Evolutionary conservation across 768 basidiomycete genomes (phyloP).

Genomic region (Clitopilus passeckerianus): DNA sequence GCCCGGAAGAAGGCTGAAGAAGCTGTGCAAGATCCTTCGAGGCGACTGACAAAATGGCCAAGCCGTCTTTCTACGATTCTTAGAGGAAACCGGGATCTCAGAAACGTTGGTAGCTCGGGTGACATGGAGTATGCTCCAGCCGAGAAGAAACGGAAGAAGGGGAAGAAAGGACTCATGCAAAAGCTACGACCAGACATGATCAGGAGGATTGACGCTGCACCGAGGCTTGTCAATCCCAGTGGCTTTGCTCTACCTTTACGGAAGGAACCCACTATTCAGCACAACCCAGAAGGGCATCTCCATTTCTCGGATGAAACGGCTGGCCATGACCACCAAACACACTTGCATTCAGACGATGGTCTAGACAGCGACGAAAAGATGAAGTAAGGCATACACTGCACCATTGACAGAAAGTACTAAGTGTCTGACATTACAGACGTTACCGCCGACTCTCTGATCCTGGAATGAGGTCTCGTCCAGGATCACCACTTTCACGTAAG

Average conservation of each 20-base stretch:
- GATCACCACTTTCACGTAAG: conserved; percentile 27
- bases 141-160: conserved; percentile 10
- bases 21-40: conserved; percentile 14
- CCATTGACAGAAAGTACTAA: neutral
- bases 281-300: conserved; percentile 10
- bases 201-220: conserved; percentile 61
- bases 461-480: conserved; percentile 23
- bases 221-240: conserved; percentile 68
- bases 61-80: conserved; percentile 15
- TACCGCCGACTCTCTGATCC: neutral
- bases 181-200: conserved; percentile 73
- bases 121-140: conserved; percentile 14
- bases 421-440: neutral
- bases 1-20: conserved; percentile 22
- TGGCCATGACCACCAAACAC: neutral
- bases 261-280: conserved; percentile 12
- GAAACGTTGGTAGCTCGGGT: conserved; percentile 16
- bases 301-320: conserved; percentile 13
- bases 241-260: conserved; percentile 40
- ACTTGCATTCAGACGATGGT: neutral
- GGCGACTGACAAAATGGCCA: conserved; percentile 18
- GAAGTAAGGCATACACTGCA: neutral
- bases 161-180: conserved; percentile 20
- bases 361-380: neutral
- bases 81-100: conserved; percentile 3